Base-by-base conservation (phyloP, 176 grass and related monocot genomes). In the Urochloa ruziziensis region DNA sequence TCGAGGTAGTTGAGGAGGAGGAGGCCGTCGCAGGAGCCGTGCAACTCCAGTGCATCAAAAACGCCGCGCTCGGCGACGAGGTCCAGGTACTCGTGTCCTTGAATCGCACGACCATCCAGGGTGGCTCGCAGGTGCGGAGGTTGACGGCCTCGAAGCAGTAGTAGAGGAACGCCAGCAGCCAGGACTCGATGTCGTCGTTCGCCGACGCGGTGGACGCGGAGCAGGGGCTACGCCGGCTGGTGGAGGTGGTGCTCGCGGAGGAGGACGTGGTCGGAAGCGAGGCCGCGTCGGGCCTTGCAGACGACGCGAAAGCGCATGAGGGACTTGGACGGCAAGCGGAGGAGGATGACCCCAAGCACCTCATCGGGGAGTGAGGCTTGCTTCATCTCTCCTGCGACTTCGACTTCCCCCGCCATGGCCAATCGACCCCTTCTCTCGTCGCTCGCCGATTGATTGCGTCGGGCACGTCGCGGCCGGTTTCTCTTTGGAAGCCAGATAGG, bases 1-100 rank as follows among this genome's bases (percentile, higher is more conserved):
- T 43, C 44, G 57, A 30, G 33, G 84, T 40, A 53, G 32, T 5
- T 32, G 67, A 73, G 42, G 57, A 86, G 75, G 54, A 86, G 76
- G 66, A 86, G 75, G 44, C 57, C 84, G 67, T 80, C 56, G 76
- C 67, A 80, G 7, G 67, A 86, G 16, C 24, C 76, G 58, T 80
- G 84, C 54, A 86, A 54, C 61, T 11, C 18, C 61, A 70, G n/a
- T 51, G 39, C 7, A n/a, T 24, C 7, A 61, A 24, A 39, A 36
- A 43, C 4, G 10, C 7, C 28, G 35, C 2, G n/a, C n/a, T n/a
- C n/a, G n/a, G n/a, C n/a, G n/a, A n/a, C 34, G 0, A 7, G 12
- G 19, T 10, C 4, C 30, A 10, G 3, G 35, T 2, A 19, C 56
- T 42, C 47, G 15, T 4, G 28, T 23, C 66, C n/a, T 30, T 14